Evolutionary conservation across 176 grass and related monocot genomes (phyloP).

Genomic region (Oryza longistaminata): DNA sequence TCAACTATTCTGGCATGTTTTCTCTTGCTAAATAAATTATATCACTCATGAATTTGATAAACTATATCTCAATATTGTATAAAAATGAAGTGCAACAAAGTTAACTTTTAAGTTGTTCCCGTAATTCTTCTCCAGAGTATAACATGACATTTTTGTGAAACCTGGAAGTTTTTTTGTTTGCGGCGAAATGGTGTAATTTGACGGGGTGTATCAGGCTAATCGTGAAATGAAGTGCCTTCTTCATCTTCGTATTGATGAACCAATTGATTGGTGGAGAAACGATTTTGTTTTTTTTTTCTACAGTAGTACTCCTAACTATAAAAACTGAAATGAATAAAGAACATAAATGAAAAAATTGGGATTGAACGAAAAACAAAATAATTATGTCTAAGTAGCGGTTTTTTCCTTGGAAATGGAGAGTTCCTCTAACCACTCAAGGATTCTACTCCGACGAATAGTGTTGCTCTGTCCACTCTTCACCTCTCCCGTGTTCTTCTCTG

Average conservation of each 20-base stretch:
- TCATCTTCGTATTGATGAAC: neutral
- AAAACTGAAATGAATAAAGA: neutral
- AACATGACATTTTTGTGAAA: no score
- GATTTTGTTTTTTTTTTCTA: neutral
- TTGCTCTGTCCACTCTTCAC: neutral
- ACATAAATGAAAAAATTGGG: neutral
- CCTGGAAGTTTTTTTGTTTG: no score
- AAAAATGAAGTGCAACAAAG: no score
- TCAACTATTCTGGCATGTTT: no score
- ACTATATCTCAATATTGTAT: no score
- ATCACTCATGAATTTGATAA: no score
- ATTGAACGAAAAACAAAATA: neutral
- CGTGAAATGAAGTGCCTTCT: neutral
- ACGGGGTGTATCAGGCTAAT: neutral
- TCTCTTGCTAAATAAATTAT: no score
- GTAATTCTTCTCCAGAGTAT: no score
- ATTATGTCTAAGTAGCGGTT: neutral
- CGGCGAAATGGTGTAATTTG: neutral
- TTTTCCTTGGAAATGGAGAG: slow-evolving; percentile 39
- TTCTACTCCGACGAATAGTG: slow-evolving; percentile 29
- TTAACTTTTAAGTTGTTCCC: no score
- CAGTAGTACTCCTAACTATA: neutral
- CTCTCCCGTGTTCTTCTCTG: slow-evolving; percentile 18
- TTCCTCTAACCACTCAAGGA: slow-evolving; percentile 47
- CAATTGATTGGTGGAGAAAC: neutral